Evolutionary conservation across 2,329 filamentous ascomycete genomes (phyloP), one percentile per base, ranked within the genome.

Genomic region (Scorias spongiosa): DNA sequence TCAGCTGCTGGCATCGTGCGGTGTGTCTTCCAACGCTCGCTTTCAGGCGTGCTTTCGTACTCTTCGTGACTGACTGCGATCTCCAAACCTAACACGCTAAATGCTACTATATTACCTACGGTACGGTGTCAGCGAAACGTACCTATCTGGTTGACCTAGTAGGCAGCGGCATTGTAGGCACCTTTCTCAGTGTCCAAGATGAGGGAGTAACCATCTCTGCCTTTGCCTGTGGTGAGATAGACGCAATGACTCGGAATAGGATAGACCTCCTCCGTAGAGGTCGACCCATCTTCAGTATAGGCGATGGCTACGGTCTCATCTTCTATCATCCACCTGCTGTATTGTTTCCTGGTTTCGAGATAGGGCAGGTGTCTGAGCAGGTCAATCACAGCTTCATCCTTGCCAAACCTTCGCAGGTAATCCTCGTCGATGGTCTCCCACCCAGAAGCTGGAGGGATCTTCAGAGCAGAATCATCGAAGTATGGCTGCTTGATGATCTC

Each of bases 121-220:
- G 29, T 32, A n/a, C 10, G 9, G 6, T 14, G 17, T 34, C 29
- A 42, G 40, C 26, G 5, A 9, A 5, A 4, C 9, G 5, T 36
- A 9, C 9, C 11, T 36, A 5, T 36, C 32, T 36, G 12, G 9
- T 36, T 36, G 32, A 15, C 4, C 32, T 36, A 5, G 32, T 36
- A 9, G 9, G 28, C 12, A 2, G 14, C 6, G 17, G n/a, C 32
- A 9, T 2, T 7, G 5, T 8, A 15, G 14, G 15, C 29, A 43
- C 42, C 36, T 18, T 40, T 43, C 6, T 43, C 28, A 9, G 29
- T 28, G 20, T 43, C 26, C 18, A 43, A 15, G 10, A 43, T 32
- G 26, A 43, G 11, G 15, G 42, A 43, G 15, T 43, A 39, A 12
- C 42, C 32, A 29, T 43, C 42, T n/a, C 32, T 26, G 18, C 39